phyloP scores from a whole-genome alignment of 352 stramenopile species.

The Phytophthora palmivora region DNA sequence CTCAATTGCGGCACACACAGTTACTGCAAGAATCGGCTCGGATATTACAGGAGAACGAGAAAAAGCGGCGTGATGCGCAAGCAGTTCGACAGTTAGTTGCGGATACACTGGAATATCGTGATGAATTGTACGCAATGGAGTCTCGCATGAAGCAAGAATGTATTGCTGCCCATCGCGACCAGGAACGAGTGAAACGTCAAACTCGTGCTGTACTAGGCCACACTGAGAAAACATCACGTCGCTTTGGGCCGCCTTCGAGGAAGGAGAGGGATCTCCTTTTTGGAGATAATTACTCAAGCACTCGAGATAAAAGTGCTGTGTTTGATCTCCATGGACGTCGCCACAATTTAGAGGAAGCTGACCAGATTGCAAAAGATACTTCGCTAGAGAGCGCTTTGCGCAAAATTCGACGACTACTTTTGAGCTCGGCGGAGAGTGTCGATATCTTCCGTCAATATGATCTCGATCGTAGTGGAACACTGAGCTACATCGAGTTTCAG shows the following conservation, averaged over 20 bases:
- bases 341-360: constrained; percentile 38
- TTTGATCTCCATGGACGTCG: constrained; percentile 75
- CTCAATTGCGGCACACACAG: constrained; percentile 47
- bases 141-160: constrained; percentile 49
- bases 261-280: constrained; percentile 45
- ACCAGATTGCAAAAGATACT: constrained; percentile 31
- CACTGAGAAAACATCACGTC: constrained; percentile 40
- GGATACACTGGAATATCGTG: constrained; percentile 68
- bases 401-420: constrained; percentile 59
- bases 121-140: constrained; percentile 45
- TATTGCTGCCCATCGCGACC: constrained; percentile 52
- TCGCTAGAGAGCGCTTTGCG: constrained; percentile 56
- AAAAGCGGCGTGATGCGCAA: constrained; percentile 51
- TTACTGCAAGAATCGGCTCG: constrained; percentile 33
- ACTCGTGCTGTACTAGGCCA: constrained; percentile 41
- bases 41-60: constrained; percentile 23
- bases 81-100: constrained; percentile 53
- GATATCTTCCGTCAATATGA: constrained; percentile 61
- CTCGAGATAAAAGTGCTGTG: constrained; percentile 33
- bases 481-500: constrained; percentile 57
- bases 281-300: not conserved
- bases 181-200: constrained; percentile 46
- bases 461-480: constrained; percentile 49
- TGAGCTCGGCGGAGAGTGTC: constrained; percentile 30
- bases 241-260: constrained; percentile 53